Evolutionary conservation across 768 basidiomycete genomes (phyloP).

Genomic region (Sporobolomyces pararoseus): DNA sequence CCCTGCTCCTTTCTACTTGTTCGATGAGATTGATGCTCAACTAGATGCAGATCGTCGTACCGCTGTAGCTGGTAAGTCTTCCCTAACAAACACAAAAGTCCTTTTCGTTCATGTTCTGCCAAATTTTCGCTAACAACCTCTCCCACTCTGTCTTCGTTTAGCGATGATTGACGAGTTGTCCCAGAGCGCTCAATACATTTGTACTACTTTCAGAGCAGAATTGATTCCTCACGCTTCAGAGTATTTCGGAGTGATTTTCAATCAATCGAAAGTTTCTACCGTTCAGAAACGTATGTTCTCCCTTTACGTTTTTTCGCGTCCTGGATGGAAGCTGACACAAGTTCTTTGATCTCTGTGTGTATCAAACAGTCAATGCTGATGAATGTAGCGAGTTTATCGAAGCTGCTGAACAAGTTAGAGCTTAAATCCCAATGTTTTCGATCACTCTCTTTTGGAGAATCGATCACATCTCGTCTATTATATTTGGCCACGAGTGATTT

Average conservation of each 20-base stretch:
- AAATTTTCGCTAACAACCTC: neutral
- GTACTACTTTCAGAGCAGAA: slow-evolving; percentile 96
- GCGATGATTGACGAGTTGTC: slow-evolving; percentile 92
- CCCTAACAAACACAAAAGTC: no score
- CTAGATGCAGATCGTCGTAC: slow-evolving; percentile 96
- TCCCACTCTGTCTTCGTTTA: slow-evolving; percentile 46
- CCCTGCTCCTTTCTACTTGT: slow-evolving; percentile 98
- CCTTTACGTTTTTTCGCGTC: no score
- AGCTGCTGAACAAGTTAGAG: slow-evolving; percentile 39
- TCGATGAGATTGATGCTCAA: slow-evolving; percentile 99
- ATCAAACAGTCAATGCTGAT: slow-evolving; percentile 32
- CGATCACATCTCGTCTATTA: neutral
- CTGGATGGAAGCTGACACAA: no score
- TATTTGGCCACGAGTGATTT: no score
- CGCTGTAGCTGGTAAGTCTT: slow-evolving; percentile 77
- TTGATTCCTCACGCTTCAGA: slow-evolving; percentile 94
- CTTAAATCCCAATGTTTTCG: no score
- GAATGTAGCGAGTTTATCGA: slow-evolving; percentile 40
- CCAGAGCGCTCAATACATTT: slow-evolving; percentile 87
- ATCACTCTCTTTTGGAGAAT: neutral
- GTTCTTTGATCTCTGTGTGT: no score
- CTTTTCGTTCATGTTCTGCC: neutral
- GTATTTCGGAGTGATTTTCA: slow-evolving; percentile 75
- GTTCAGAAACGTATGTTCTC: slow-evolving; percentile 31
- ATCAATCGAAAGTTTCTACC: slow-evolving; percentile 38